Conservation (phyloP, 2,329 filamentous ascomycete species). For the Colletotrichum liaoningense region DNA sequence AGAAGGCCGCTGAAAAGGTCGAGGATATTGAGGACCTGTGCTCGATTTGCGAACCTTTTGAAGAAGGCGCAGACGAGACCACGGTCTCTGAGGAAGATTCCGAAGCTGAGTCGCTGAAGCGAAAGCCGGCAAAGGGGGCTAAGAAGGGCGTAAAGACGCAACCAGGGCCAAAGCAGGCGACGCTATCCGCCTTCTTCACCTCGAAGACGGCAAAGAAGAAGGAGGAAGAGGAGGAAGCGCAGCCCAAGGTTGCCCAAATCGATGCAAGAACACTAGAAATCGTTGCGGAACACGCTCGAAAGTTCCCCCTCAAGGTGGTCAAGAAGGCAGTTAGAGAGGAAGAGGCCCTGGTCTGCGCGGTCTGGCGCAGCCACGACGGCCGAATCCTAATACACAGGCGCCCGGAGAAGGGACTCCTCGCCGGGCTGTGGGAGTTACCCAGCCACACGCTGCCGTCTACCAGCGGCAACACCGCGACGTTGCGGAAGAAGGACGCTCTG, state of each 20-base stretch:
- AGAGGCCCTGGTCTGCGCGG: slow-evolving; percentile 64
- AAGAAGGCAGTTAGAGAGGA: slow-evolving; percentile 66
- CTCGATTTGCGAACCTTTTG: slow-evolving; percentile 59
- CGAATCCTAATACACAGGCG: slow-evolving; percentile 61
- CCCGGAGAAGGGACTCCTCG: slow-evolving; percentile 64
- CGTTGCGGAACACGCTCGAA: slow-evolving; percentile 57
- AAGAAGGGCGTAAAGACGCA: slow-evolving; percentile 9
- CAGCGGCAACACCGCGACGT: slow-evolving; percentile 41
- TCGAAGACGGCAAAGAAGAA: slow-evolving; percentile 41
- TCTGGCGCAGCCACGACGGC: slow-evolving; percentile 54
- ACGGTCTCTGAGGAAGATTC: slow-evolving; percentile 7
- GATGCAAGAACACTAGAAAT: slow-evolving; percentile 41
- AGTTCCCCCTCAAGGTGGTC: slow-evolving; percentile 61
- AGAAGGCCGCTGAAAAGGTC: slow-evolving; percentile 33
- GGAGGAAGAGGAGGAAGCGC: slow-evolving; percentile 6
- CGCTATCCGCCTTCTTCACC: slow-evolving; percentile 48
- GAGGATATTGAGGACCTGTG: slow-evolving; percentile 64
- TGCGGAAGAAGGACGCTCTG: slow-evolving; percentile 50
- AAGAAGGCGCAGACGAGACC: slow-evolving; percentile 46
- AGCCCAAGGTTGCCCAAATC: slow-evolving; percentile 36
- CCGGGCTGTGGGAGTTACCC: slow-evolving; percentile 68
- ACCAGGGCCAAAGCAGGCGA: slow-evolving; percentile 42
- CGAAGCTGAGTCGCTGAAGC: slow-evolving; percentile 1
- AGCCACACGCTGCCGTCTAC: slow-evolving; percentile 51
- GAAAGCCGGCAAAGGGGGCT: slow-evolving; percentile 25